Conservation (phyloP, 2,329 filamentous ascomycete species). For the Colletotrichum gigasporum region DNA sequence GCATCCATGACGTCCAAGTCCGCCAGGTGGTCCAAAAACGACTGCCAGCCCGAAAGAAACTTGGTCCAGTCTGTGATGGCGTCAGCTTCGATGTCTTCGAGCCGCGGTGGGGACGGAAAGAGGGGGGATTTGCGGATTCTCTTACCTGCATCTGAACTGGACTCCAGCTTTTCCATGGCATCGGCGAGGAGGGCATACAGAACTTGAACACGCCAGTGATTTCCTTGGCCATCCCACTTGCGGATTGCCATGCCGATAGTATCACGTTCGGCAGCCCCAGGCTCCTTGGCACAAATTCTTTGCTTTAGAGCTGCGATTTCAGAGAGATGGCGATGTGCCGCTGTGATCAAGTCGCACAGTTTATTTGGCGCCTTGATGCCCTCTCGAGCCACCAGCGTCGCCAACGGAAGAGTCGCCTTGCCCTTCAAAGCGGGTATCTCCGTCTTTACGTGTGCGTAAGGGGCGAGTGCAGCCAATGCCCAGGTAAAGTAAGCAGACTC, state of each 20-base stretch:
- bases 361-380: slow-evolving; percentile 85
- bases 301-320: slow-evolving; percentile 73
- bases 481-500: slow-evolving; percentile 79
- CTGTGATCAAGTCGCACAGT: slow-evolving; percentile 72
- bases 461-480: slow-evolving; percentile 78
- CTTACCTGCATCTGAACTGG: slow-evolving; percentile 19
- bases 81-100: not conserved
- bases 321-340: slow-evolving; percentile 68
- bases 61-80: slow-evolving; percentile 49
- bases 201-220: slow-evolving; percentile 77
- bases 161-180: slow-evolving; percentile 52
- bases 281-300: slow-evolving; percentile 55
- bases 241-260: slow-evolving; percentile 79
- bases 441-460: slow-evolving; percentile 71
- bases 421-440: slow-evolving; percentile 43
- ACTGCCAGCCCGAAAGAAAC: slow-evolving; percentile 61
- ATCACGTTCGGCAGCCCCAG: slow-evolving; percentile 64
- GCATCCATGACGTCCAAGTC: slow-evolving; percentile 66
- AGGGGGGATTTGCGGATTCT: not conserved
- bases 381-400: slow-evolving; percentile 74
- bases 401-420: slow-evolving; percentile 56
- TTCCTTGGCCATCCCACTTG: slow-evolving; percentile 69
- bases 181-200: slow-evolving; percentile 75
- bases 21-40: slow-evolving; percentile 64
- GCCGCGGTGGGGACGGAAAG: not conserved